Evolutionary conservation across 176 grass and related monocot species (phyloP), one percentile per base, ranked within the genome.

Genomic region (Phragmites australis): DNA sequence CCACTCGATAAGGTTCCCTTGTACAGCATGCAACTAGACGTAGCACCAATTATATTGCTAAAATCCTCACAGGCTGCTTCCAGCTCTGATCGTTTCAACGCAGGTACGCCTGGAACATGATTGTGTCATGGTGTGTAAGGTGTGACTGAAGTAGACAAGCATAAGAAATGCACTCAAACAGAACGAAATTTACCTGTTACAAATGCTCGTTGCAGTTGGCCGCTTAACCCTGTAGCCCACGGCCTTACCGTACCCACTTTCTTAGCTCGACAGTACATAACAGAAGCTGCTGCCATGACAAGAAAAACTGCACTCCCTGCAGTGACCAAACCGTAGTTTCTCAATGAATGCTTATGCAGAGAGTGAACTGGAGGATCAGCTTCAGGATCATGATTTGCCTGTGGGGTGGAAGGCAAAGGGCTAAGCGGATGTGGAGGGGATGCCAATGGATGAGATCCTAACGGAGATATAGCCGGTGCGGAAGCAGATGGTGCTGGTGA

Each of bases 1-100:
- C n/a, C n/a, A n/a, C n/a, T n/a, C n/a, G n/a, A n/a, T n/a, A 97
- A 74, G 53, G 90, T 97, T 40, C 90, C 93, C 86, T 97, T 97
- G 55, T 86, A 97, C 23, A 97, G 17, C 68, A 72, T 87, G 79
- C 88, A 88, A 47, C 72, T 87, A 61, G 79, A 66, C 2, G 45
- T 72, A 86, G 85, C 86, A 40, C 86, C 90, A 47, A 97, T 75
- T 46, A 97, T 82, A 40, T 97, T 97, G 79, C 90, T 97, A 53
- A 93, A 97, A 61, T 87, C 85, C 85, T 97, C 93, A 87, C 90
- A 97, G 44, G 93, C 93, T 14, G 83, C 72, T 80, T 87, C 80
- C 53, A 97, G 65, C 82, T 97, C 93, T 15, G 74, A 52, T 2
- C 90, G 83, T 84, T 86, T 90, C 59, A 97, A 68, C 5, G 83